A percentile compares a stretch with the other conserved stretches of the same genome.
phyloP scores from a whole-genome alignment of 2,329 filamentous ascomycete species.

The Clarireedia sp. region DNA sequence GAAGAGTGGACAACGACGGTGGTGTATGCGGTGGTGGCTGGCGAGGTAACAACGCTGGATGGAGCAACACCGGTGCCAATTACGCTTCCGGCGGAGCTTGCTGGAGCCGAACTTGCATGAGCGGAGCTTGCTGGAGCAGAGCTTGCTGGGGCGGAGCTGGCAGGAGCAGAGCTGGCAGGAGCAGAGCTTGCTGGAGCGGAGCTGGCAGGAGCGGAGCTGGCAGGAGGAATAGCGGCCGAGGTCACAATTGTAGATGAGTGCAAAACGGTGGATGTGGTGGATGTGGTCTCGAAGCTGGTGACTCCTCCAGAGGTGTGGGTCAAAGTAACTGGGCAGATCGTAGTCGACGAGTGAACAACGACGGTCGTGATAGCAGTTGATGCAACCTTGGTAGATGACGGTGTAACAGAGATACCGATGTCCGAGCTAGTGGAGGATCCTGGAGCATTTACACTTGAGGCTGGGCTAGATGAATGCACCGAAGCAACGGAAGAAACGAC shows the following conservation, averaged over 20 bases:
- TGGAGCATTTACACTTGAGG: conserved; percentile 4
- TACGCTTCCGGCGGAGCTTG: not conserved
- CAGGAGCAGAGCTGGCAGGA: too few species aligned
- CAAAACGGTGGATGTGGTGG: conserved; percentile 29
- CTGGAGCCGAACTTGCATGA: too few species aligned
- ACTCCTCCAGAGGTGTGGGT: conserved; percentile 15
- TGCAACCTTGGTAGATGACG: not conserved
- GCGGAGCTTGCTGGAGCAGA: too few species aligned
- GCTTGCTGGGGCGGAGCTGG: too few species aligned
- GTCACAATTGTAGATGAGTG: conserved; percentile 25
- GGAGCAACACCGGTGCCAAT: conserved; percentile 1
- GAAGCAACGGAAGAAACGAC: not conserved
- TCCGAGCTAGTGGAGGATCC: not conserved
- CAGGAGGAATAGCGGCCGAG: not conserved
- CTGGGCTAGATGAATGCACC: conserved; percentile 7
- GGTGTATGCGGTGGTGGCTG: conserved; percentile 16
- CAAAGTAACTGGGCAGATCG: conserved; percentile 26
- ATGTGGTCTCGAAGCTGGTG: conserved; percentile 20
- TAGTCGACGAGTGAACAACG: conserved; percentile 21
- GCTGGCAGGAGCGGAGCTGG: too few species aligned
- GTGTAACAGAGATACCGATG: conserved; percentile 13
- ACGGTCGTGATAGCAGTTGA: conserved; percentile 20
- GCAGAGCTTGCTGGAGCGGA: not conserved
- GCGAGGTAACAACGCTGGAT: not conserved
- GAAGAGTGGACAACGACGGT: conserved; percentile 19